Percentiles rank a stretch among this genome's conserved stretches.
Conservation (phyloP, 768 basidiomycete species). For the Boletus patriciae region DNA sequence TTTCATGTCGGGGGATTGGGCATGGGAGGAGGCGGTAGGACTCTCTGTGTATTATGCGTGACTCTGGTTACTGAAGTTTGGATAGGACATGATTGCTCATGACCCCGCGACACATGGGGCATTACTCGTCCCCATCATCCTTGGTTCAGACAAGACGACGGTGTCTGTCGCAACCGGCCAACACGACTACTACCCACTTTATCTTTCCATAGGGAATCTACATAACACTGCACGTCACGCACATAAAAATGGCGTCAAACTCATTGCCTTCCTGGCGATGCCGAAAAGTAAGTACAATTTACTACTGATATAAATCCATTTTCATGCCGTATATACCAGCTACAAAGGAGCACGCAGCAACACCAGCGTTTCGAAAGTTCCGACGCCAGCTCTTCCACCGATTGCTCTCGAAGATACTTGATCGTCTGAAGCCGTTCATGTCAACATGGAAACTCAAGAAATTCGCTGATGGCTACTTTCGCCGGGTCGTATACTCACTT, state of each 20-base stretch:
- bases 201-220: constrained; percentile 3
- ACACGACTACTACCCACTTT: not conserved
- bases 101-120: not conserved
- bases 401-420: no score
- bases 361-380: no score
- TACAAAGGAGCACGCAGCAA: no score
- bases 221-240: not conserved
- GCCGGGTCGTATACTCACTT: no score
- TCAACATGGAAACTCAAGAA: no score
- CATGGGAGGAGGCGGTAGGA: constrained; percentile 1
- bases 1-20: constrained; percentile 1
- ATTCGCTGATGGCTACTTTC: no score
- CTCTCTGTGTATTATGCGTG: no score
- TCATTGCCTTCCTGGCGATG: constrained; percentile 4
- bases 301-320: no score
- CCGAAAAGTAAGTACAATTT: constrained; percentile 6
- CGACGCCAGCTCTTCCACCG: no score
- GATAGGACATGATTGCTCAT: not conserved
- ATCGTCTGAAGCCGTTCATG: no score
- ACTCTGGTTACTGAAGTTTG: not conserved
- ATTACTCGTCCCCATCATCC: not conserved
- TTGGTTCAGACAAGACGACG: not conserved
- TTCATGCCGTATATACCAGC: no score
- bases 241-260: not conserved
- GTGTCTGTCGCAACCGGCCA: constrained; percentile 1